Evolutionary conservation across 345 rosid species (phyloP), one percentile per base, ranked within the genome.

Genomic region (Heritiera fomes): DNA sequence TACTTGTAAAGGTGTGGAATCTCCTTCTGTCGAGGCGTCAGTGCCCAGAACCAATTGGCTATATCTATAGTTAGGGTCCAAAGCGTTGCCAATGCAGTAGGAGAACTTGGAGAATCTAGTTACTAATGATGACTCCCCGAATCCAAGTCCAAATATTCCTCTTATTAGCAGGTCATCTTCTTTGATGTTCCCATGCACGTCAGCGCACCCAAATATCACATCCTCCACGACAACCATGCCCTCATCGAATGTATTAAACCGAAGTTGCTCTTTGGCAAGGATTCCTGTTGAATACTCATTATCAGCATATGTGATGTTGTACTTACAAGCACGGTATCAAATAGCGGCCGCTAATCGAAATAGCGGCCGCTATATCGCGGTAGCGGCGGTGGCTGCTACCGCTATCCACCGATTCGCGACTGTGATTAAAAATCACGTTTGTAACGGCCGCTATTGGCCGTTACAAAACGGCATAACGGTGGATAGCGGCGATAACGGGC

Each of bases 31-130:
- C 1, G 8, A 11, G 3, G 71, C 71, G 2, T 28, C 79, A 10
- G 38, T 59, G 4, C 83, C 83, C 23, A 75, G 28, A 18, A 59
- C 28, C 70, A 80, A 38, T 38, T 41, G 3, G 38, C 3, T 34
- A 34, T 34, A 3, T 3, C 2, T 34, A 34, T 80, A 75, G 4
- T 38, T 30, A 9, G 65, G 79, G 43, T 80, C 55, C 0, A 1
- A 15, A 38, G 49, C 15, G 13, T 40, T 43, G n/a, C 83, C 79
- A 46, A 75, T 75, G 45, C 79, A 80, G 8, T 75, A 23, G 28
- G 28, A 23, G 28, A 23, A 23, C 28, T 23, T 23, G 28, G 28
- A 23, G 28, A 23, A 23, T 23, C 28, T 23, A 23, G 28, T 23
- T 23, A 80, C 15, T 20, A 38, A 30, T 13, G 49, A 14, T 15